phyloP scores from a whole-genome alignment of 805 yeast genomes.

The Torulaspora maleeae region DNA sequence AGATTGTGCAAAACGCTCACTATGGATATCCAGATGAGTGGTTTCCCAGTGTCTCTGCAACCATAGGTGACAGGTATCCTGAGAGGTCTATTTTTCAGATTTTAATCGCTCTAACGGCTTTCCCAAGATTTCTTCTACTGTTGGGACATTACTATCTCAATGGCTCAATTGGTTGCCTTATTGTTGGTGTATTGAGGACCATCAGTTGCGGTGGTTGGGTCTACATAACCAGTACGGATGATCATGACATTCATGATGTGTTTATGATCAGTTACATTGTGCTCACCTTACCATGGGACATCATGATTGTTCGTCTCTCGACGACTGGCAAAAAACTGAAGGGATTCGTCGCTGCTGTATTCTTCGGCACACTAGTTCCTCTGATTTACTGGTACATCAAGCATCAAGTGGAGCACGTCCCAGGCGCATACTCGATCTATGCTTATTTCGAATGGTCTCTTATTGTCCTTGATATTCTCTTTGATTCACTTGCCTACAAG shows the following conservation, averaged over 20 bases:
- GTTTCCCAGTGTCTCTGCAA: slow-evolving; percentile 96
- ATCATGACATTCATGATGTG: slow-evolving; percentile 92
- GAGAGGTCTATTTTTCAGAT: slow-evolving; percentile 91
- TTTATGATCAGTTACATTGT: slow-evolving; percentile 90
- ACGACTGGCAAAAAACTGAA: slow-evolving; percentile 45
- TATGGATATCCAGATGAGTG: slow-evolving; percentile 96
- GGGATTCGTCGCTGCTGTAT: slow-evolving; percentile 50
- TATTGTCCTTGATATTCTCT: slow-evolving; percentile 74
- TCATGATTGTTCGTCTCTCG: slow-evolving; percentile 48
- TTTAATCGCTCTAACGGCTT: slow-evolving; percentile 86
- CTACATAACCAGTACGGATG: slow-evolving; percentile 93
- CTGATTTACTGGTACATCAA: slow-evolving; percentile 84
- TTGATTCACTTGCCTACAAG: slow-evolving; percentile 70
- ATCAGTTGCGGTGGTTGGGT: slow-evolving; percentile 99
- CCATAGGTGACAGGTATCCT: slow-evolving; percentile 96
- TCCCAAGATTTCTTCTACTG: slow-evolving; percentile 76
- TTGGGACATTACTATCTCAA: slow-evolving; percentile 42
- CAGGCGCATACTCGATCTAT: slow-evolving; percentile 95
- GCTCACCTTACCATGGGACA: slow-evolving; percentile 88
- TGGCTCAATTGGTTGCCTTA: slow-evolving; percentile 16
- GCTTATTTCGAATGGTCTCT: slow-evolving; percentile 94
- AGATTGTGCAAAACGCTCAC: slow-evolving; percentile 81
- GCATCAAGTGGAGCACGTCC: slow-evolving; percentile 77
- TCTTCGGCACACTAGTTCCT: slow-evolving; percentile 73
- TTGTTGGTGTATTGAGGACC: slow-evolving; percentile 79